Evolutionary conservation across 208 protist species (phyloP).

Genomic region (Trypanosoma scelopori): DNA sequence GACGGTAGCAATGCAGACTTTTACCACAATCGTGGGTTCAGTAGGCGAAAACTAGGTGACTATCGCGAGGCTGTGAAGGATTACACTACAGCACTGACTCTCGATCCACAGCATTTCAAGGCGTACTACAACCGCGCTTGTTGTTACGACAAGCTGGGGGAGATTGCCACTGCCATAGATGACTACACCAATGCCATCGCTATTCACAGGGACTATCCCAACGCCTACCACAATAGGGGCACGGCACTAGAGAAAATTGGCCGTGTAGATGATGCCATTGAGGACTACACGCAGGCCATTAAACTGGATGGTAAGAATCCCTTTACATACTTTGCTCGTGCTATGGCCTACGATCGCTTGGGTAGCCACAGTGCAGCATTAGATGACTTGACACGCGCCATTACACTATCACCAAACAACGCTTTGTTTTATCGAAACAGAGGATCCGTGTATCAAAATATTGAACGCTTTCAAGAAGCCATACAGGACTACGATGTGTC

Average conservation of each 20-base stretch:
- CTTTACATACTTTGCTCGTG: slow-evolving; percentile 81
- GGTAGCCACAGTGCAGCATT: slow-evolving; percentile 58
- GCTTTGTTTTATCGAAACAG: slow-evolving; percentile 47
- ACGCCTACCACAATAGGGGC: slow-evolving; percentile 89
- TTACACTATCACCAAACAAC: slow-evolving; percentile 55
- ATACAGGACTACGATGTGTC: slow-evolving; percentile 73
- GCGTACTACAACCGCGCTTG: slow-evolving; percentile 93
- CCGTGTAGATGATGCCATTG: slow-evolving; percentile 56
- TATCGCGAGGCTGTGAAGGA: slow-evolving; percentile 50
- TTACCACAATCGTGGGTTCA: slow-evolving; percentile 85
- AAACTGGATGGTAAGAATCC: slow-evolving; percentile 47
- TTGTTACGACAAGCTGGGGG: slow-evolving; percentile 72
- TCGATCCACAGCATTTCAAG: slow-evolving; percentile 89
- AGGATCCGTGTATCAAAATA: slow-evolving; percentile 38
- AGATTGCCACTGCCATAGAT: slow-evolving; percentile 58
- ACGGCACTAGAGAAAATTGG: slow-evolving; percentile 67
- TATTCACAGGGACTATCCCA: slow-evolving; percentile 66
- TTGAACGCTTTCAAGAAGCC: slow-evolving; percentile 46
- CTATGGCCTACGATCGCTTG: slow-evolving; percentile 65
- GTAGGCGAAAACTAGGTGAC: slow-evolving; percentile 52
- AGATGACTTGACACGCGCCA: slow-evolving; percentile 60
- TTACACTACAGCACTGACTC: slow-evolving; percentile 63
- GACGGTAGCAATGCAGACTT: slow-evolving; percentile 69
- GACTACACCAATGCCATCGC: slow-evolving; percentile 77
- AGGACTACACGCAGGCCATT: slow-evolving; percentile 76